Conservation (phyloP, 345 rosid genomes). For the Brassica incana region DNA sequence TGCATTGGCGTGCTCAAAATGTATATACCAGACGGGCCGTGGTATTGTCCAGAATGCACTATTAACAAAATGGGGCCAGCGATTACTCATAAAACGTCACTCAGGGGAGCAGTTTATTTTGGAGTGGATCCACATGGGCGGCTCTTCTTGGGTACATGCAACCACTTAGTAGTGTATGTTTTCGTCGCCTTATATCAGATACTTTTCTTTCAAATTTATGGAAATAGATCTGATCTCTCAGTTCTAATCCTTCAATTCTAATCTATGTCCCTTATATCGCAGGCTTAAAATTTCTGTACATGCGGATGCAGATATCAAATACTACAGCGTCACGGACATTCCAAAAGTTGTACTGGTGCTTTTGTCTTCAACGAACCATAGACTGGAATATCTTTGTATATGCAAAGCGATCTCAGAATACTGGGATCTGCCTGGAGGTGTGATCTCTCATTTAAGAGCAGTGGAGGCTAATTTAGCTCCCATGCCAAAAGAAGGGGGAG, state of each 20-base stretch:
- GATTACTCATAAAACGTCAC: constrained; percentile 58
- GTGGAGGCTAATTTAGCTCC: constrained; percentile 35
- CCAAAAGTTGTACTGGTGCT: constrained; percentile 62
- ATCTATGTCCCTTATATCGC: constrained; percentile 32
- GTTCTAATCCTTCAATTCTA: constrained; percentile 3
- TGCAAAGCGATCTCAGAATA: constrained; percentile 60
- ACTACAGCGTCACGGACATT: constrained; percentile 68
- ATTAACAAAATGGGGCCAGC: constrained; percentile 62
- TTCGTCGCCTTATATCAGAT: constrained; percentile 33
- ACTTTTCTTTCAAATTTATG: not conserved
- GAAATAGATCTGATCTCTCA: constrained; percentile 9
- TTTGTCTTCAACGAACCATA: constrained; percentile 53
- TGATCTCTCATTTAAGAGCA: constrained; percentile 39
- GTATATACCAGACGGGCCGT: constrained; percentile 83
- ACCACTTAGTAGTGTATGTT: constrained; percentile 92
- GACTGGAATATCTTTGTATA: constrained; percentile 51
- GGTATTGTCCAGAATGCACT: constrained; percentile 95
- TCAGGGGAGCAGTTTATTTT: constrained; percentile 77
- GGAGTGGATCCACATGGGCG: constrained; percentile 78
- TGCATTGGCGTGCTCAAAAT: constrained; percentile 85
- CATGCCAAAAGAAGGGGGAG: constrained; percentile 40
- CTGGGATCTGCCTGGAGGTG: constrained; percentile 63
- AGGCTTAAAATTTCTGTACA: constrained; percentile 54
- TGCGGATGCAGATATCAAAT: constrained; percentile 51
- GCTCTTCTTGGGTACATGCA: constrained; percentile 87